These are phyloP conservation scores for Senna siamea DNA, from an alignment of 306 rosid genomes.

Conservation along the genomic window DNA sequence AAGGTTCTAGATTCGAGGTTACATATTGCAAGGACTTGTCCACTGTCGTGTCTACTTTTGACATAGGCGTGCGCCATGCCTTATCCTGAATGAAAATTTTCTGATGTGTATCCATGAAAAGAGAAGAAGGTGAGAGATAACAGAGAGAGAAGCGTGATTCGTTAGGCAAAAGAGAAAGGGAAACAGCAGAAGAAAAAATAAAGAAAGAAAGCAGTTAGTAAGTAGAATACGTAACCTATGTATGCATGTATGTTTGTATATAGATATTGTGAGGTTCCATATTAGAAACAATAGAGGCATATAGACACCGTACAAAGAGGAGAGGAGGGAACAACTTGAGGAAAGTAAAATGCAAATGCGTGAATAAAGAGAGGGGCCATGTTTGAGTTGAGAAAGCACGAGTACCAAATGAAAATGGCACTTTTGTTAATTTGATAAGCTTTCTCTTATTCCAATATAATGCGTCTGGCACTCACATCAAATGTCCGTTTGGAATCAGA, in stretches of 20 bases:
- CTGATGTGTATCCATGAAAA: background rate
- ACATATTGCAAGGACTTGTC: too few relatives aligned
- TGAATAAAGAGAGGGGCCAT: background rate
- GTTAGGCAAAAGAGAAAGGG: background rate
- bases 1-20: too few relatives aligned
- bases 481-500: background rate
- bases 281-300: too few relatives aligned
- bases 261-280: background rate
- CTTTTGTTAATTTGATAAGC: background rate
- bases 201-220: background rate
- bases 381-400: background rate
- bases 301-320: too few relatives aligned
- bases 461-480: constrained; percentile 16
- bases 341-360: too few relatives aligned
- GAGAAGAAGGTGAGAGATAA: background rate
- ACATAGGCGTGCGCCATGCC: background rate
- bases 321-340: too few relatives aligned
- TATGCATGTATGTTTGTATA: background rate
- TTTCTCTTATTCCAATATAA: constrained; percentile 28
- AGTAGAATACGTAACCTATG: background rate
- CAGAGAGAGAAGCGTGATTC: too few relatives aligned
- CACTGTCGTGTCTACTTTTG: background rate
- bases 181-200: background rate
- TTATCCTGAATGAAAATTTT: background rate
- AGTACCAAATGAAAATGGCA: background rate